Conservation (phyloP, 2,329 filamentous ascomycete genomes). For the Nemania abortiva region DNA sequence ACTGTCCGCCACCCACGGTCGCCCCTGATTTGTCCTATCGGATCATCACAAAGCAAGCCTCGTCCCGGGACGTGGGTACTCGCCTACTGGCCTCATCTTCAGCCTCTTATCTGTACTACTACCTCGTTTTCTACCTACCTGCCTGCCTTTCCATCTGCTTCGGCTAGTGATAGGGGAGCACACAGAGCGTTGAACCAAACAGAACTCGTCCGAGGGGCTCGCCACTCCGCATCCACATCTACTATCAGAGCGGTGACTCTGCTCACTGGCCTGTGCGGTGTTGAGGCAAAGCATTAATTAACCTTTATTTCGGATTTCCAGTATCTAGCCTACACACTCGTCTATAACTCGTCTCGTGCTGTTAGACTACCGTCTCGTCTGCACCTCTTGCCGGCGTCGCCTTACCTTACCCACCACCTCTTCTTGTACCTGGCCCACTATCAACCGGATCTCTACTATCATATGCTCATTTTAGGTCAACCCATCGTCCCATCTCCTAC, state of each 20-base stretch:
- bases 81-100: conserved; percentile 30
- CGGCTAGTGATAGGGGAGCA: conserved; percentile 21
- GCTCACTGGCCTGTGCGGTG: conserved; percentile 21
- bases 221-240: conserved; percentile 10
- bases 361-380: conserved; percentile 22
- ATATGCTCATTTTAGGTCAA: conserved; percentile 10
- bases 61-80: conserved; percentile 33
- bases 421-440: conserved; percentile 18
- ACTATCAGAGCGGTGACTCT: conserved; percentile 21
- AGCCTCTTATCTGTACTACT: conserved; percentile 32
- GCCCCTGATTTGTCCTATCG: conserved; percentile 20
- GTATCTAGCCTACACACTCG: neutral
- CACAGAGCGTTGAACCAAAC: conserved; percentile 23
- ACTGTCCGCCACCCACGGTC: conserved; percentile 18
- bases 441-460: conserved; percentile 2
- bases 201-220: conserved; percentile 14
- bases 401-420: conserved; percentile 33
- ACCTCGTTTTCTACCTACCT: conserved; percentile 18
- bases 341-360: conserved; percentile 3
- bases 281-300: conserved; percentile 16
- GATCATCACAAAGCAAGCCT: conserved; percentile 22
- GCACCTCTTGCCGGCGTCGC: conserved; percentile 15
- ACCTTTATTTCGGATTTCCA: conserved; percentile 22
- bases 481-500: conserved; percentile 8
- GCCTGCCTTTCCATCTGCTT: conserved; percentile 14